Conservation (phyloP, 148 eudicot species). For the Chenopodium quinoa region DNA sequence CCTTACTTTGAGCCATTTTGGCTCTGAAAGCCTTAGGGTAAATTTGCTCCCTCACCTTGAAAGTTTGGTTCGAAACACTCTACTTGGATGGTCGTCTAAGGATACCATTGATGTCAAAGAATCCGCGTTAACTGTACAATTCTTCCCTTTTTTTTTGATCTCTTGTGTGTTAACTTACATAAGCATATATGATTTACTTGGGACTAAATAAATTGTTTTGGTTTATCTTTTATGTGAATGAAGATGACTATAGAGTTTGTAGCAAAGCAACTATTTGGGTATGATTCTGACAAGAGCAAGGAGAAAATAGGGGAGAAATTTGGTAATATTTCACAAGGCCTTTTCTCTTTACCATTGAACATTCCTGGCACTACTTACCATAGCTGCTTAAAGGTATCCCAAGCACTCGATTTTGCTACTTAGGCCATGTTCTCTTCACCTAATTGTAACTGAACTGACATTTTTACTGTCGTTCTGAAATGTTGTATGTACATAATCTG, state of each 20-base stretch:
- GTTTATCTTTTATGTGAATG: neutral
- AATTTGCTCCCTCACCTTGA: constrained; percentile 36
- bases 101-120: constrained; percentile 31
- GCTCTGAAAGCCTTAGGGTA: constrained; percentile 40
- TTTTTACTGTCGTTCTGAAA: neutral
- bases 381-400: constrained; percentile 37
- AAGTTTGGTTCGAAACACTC: constrained; percentile 20
- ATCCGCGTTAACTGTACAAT: constrained; percentile 29
- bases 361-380: constrained; percentile 45
- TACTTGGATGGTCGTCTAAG: constrained; percentile 26
- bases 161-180: neutral
- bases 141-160: neutral
- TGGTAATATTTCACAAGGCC: constrained; percentile 33
- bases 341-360: constrained; percentile 41
- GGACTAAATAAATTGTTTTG: neutral
- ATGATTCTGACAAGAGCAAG: constrained; percentile 31
- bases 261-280: constrained; percentile 38
- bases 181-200: neutral
- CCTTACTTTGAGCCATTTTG: constrained; percentile 39
- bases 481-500: neutral
- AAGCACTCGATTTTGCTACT: neutral
- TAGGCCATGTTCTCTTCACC: neutral
- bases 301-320: constrained; percentile 37
- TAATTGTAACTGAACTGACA: neutral
- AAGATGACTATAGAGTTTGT: constrained; percentile 40